Base-by-base conservation (phyloP, 1,284 basidiomycete genomes). In the Rhodofomes roseus region DNA sequence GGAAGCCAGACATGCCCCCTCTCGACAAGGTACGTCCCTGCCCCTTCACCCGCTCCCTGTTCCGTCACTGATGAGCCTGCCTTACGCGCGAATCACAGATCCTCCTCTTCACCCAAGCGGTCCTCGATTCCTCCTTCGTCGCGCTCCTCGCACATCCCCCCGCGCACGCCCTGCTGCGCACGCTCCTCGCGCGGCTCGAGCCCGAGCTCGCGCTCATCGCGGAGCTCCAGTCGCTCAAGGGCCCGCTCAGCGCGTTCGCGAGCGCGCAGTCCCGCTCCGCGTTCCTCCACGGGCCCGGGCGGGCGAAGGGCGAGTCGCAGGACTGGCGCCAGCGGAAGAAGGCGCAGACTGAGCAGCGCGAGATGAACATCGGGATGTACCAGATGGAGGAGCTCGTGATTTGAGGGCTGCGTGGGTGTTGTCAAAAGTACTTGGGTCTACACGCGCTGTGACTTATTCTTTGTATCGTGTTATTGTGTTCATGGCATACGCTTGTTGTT, bases 81-180 rank as follows among this genome's bases (percentile, higher is more conserved):
- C 16, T 46, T 14, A 20, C 20, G 22, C 4, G 48, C 14, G n/a
- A n/a, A 22, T 11, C 31, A 8, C 65, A 90, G 86, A 71, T 85
- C 48, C 71, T 87, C 23, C 64, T 70, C 1, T 88, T 91, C 74
- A 67, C 87, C 8, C 85, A 87, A 70, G 76, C 78, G 6, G 67
- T 90, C 57, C 76, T 92, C 25, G 90, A 92, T 69, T 79, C 88
- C 0, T 85, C 82, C 7, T 89, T 89, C 70, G 76, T 91, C 46
- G 72, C 78, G 0, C 77, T 92, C 29, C 75, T 92, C 11, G 81
- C 86, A 61, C 76, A 88, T 66, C 70, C 78, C 7, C 82, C 85
- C 0, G 78, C 86, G 2, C 82, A 87, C 63, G 63, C 65, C 27
- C 66, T 83, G 43, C 73, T 92, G 14, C 77, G 72, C 37, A 73